Evolutionary conservation across 257 asterid genomes (phyloP), one percentile per base, ranked within the genome.

Genomic region (Henckelia pumila): DNA sequence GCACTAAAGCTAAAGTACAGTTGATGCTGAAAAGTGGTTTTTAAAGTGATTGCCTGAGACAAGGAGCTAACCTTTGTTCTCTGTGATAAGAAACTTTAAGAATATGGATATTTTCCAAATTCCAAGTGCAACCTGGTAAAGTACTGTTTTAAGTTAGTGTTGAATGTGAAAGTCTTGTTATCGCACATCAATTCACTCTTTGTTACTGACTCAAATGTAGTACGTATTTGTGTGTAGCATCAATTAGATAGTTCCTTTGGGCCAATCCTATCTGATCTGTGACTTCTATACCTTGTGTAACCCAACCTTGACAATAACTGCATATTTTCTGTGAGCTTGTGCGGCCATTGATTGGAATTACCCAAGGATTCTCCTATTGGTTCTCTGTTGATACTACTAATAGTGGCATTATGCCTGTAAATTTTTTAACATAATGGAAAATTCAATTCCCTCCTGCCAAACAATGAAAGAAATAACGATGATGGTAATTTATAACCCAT

Each of bases 401-500:
- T 4, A 26, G 8, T 25, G 44, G 14, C 16, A 3, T 23, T 47
- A 58, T 8, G 66, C 25, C 49, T 65, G 50, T n/a, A n/a, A n/a
- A n/a, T n/a, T n/a, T 65, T 30, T 65, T 1, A 25, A 50, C 20
- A 25, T n/a, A n/a, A 49, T 16, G 60, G n/a, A 28, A 50, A 65
- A 26, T 20, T n/a, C 49, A 26, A 5, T 60, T 71, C 21, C 4
- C 25, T 59, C 57, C 59, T 55, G 25, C 11, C 3, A 26, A 68
- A 23, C 26, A n/a, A 28, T 47, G 24, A 55, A 25, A 55, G 60
- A 28, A 13, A 44, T 56, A 35, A 13, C 6, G 9, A 13, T 40
- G 13, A 58, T n/a, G 14, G 47, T 26, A 33, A 64, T 64, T 59
- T 55, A n/a, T 61, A 56, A 14, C 60, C 33, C 65, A 63, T 63